Base-by-base conservation (phyloP, 2,329 filamentous ascomycete species). In the Botryotinia convoluta region DNA sequence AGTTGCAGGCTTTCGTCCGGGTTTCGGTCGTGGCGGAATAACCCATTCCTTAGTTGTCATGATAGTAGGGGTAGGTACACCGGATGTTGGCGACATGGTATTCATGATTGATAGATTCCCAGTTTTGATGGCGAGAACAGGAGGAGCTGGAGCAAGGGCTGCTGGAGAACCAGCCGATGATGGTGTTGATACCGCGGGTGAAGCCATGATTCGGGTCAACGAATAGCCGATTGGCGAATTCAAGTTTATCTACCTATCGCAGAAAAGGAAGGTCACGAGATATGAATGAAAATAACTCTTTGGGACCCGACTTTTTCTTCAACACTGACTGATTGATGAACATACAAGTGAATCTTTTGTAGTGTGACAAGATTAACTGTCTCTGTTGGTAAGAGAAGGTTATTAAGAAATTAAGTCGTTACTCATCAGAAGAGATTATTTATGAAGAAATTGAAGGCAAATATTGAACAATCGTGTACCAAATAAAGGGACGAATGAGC, bases 1-100 rank as follows among this genome's bases (percentile, higher is more conserved):
- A 51, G 93, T 97, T 64, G 94, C 93, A 4, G 95, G 95, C 86
- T 98, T 98, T 78, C 95, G 90, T 67, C 95, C 95, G 35, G 96
- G 95, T 86, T 95, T 95, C 64, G 93, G 93, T 74, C 93, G 88
- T 42, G 93, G 93, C 37, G 93, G 93, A 62, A 96, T 90, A 37
- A 95, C 87, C 93, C 93, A 96, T 89, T 95, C 92, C 82, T 91
- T 95, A 78, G 89, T 92, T 51, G 93, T 95, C 81, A 95, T 89
- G 70, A 86, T 85, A 71, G 83, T 79, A 74, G 83, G 81, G 14
- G 83, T 82, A 54, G 81, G 76, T 54, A 82, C 81, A 16, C 29
- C 83, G 44, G 82, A 80, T 44, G 77, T 73, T 44, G 80, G 76
- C 71, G 75, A 75, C 69, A 77, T 74, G 9, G 73, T 54, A 63